Evolutionary conservation across 768 basidiomycete species (phyloP).

Genomic region (Xerocomellus chrysenteron): DNA sequence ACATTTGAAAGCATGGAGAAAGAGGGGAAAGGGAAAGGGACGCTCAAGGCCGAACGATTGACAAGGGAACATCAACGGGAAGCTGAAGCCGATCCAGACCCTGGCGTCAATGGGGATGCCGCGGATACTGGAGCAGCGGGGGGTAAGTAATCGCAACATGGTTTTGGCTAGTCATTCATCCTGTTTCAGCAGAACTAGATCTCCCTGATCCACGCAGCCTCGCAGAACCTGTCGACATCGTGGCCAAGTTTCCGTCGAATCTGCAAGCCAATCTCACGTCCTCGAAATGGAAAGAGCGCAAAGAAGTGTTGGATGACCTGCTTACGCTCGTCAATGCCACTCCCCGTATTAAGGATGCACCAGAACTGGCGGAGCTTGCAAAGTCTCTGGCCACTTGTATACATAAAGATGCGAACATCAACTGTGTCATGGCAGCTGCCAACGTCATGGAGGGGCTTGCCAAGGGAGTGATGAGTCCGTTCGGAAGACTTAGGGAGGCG

Average conservation of each 20-base stretch:
- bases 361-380: conserved; percentile 73
- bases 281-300: conserved; percentile 97
- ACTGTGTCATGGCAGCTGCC: conserved; percentile 89
- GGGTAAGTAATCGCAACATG: conserved; percentile 37
- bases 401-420: conserved; percentile 89
- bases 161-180: conserved; percentile 7
- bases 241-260: conserved; percentile 70
- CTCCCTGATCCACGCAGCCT: conserved; percentile 75
- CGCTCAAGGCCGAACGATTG: conserved; percentile 71
- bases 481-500: conserved; percentile 69
- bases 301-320: conserved; percentile 86
- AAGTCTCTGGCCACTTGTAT: conserved; percentile 79
- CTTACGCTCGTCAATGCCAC: conserved; percentile 64
- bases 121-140: conserved; percentile 50
- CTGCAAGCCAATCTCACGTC: conserved; percentile 77
- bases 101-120: conserved; percentile 34
- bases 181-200: conserved; percentile 41
- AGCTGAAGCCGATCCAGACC: conserved; percentile 45
- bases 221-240: conserved; percentile 79
- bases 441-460: conserved; percentile 83
- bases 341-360: conserved; percentile 75
- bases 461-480: conserved; percentile 72
- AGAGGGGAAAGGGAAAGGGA: conserved; percentile 83
- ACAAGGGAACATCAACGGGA: conserved; percentile 80
- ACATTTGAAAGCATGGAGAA: conserved; percentile 81